Percentiles rank a stretch among this genome's conserved stretches.
These are phyloP conservation scores for Senna tora DNA, from an alignment of 306 rosid species.

Conservation along the genomic window DNA sequence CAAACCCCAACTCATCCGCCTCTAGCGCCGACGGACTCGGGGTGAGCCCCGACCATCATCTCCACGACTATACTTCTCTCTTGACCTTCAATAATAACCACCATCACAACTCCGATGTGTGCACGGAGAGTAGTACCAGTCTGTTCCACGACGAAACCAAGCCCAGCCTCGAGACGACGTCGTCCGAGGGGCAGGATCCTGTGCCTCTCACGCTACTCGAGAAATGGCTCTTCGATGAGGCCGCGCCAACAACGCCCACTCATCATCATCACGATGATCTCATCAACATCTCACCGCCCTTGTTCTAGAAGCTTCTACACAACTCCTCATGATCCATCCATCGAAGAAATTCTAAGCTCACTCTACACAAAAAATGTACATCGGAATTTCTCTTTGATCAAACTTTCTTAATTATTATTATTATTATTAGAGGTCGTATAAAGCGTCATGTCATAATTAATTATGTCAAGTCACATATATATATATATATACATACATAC, in stretches of 20 bases:
- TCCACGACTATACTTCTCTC: constrained; percentile 49
- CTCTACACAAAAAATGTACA: too few relatives aligned
- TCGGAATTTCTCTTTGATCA: too few relatives aligned
- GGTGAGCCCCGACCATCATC: too few relatives aligned
- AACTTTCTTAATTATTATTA: too few relatives aligned
- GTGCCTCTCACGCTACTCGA: constrained; percentile 76
- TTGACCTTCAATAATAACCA: constrained; percentile 37
- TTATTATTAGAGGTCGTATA: too few relatives aligned
- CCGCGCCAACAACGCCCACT: neutral
- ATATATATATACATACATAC: too few relatives aligned
- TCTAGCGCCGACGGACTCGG: too few relatives aligned
- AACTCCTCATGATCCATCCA: too few relatives aligned
- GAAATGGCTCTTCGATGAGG: constrained; percentile 86
- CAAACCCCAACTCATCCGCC: neutral
- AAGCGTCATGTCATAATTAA: too few relatives aligned
- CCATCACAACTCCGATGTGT: constrained; percentile 5
- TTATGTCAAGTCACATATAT: too few relatives aligned
- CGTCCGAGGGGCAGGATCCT: constrained; percentile 16
- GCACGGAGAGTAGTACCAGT: constrained; percentile 23
- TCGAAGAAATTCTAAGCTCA: too few relatives aligned
- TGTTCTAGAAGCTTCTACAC: too few relatives aligned
- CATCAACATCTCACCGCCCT: constrained; percentile 42
- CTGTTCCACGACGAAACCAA: constrained; percentile 56
- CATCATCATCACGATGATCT: constrained; percentile 48
- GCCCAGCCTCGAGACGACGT: constrained; percentile 31